Evolutionary conservation across 1,139 yeast species (phyloP), one percentile per base, ranked within the genome.

Genomic region (Blastobotrys elegans): DNA sequence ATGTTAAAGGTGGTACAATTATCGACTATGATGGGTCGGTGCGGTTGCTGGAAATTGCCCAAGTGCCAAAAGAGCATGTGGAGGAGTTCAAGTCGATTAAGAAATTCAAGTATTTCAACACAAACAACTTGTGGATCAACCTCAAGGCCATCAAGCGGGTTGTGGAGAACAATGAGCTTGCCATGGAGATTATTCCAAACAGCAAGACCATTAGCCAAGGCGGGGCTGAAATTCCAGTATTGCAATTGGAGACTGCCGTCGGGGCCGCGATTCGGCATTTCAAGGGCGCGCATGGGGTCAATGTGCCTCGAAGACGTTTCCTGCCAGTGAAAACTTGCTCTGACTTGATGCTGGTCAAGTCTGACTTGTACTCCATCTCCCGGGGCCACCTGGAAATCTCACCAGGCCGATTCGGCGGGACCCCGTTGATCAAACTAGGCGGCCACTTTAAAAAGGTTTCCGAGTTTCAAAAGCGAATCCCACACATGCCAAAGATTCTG

Each of bases 231-330:
- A 76, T 85, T 60, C 83, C 84, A 62, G 97, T 92, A 46, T 73
- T 92, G 63, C 98, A 92, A 74, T 80, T 92, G 65, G 98, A 92
- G 75, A 92, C 98, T 46, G 98, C 98, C 24, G 96, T 89, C 57
- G 98, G 98, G 75, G 98, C 98, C 37, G 97, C 98, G 47, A 92
- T 92, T 66, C 87, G 96, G 71, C 94, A 90, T 71, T 92, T 94
- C 70, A 77, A 83, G 59, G 86, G 88, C 61, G 97, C 97, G 29
- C 97, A 89, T 64, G 98, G 98, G 71, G 95, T 92, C 61, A 96
- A 89, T 62, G 98, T 92, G 31, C 97, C 98, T 69, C 86, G 98
- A 73, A 79, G 96, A 40, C 84, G 98, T 67, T 92, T 92, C 78
- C 79, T 94, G 73, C 98, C 98, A 18, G 98, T 92, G 61, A 92